A percentile compares a stretch with the other conserved stretches of the same genome.
These are phyloP conservation scores for Entamoeba moshkovskii DNA, from an alignment of 208 protist genomes.

Conservation along the genomic window DNA sequence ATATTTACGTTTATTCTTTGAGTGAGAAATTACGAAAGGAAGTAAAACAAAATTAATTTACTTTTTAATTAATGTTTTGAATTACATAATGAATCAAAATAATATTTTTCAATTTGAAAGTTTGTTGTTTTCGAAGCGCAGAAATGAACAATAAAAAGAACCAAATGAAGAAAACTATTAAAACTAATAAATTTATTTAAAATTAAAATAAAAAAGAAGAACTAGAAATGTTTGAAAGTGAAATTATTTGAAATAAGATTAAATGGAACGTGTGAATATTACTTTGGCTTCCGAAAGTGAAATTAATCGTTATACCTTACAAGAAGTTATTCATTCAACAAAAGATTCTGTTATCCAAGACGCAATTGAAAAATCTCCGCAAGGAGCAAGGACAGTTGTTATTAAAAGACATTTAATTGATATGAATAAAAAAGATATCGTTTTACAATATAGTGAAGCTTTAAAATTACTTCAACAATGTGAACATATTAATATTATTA, in stretches of 20 bases:
- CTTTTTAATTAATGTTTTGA: no score
- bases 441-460: not conserved
- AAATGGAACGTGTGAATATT: not conserved
- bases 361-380: not conserved
- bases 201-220: no score
- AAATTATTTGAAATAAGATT: no score
- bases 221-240: no score
- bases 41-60: not conserved
- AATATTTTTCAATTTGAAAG: no score
- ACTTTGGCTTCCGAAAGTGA: not conserved
- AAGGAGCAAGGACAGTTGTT: not conserved
- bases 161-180: no score
- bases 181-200: no score
- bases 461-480: not conserved
- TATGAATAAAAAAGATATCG: not conserved
- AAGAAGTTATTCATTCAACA: not conserved
- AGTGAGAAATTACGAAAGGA: not conserved
- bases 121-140: no score
- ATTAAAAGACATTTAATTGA: not conserved
- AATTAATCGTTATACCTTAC: not conserved
- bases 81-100: no score
- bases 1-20: not conserved
- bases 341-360: not conserved
- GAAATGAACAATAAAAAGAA: no score
- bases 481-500: not conserved